Evolutionary conservation across 2,329 filamentous ascomycete genomes (phyloP), one percentile per base, ranked within the genome.

Genomic region (Beauveria australis): DNA sequence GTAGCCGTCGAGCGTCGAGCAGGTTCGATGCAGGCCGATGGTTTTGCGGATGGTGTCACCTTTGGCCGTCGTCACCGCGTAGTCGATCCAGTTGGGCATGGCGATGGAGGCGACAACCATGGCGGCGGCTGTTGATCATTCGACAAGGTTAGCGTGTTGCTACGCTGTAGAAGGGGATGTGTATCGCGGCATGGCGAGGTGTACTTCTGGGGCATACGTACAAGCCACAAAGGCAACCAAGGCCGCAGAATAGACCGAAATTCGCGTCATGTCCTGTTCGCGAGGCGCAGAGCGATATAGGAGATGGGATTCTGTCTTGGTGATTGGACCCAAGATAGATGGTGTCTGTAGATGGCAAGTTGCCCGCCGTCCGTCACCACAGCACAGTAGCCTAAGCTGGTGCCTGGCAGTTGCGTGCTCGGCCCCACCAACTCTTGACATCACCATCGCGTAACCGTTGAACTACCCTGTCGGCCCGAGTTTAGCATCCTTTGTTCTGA

Each of bases 21-120:
- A 99, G 71, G 85, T 86, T 67, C 82, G 83, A 75, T 96, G 89
- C 51, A 99, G 84, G 62, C 93, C 93, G 70, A 92, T 85, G 64
- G 81, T 83, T 66, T 85, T 82, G 65, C 77, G 76, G 65, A 80
- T 77, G 41, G 71, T 76, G 62, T 75, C 74, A 68, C 78, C 78
- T 41, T 74, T 69, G 55, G 78, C 73, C 19, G 78, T 77, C 8
- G 77, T 78, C 47, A 84, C 81, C 48, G 80, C 75, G 71, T 84
- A 91, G 59, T 81, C 80, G 55, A 92, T 77, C 89, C 90, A 94
- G 73, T 84, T 78, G 18, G 89, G 88, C 52, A 88, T 79, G 63
- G 84, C 75, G 66, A 91, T 88, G 59, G 88, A 83, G 46, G 83
- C 79, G 58, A 92, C 78, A 26, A 88, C 89, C 80, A 92, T 84